Evolutionary conservation across 2,329 filamentous ascomycete species (phyloP).

Genomic region (Paramyrothecium roridum): DNA sequence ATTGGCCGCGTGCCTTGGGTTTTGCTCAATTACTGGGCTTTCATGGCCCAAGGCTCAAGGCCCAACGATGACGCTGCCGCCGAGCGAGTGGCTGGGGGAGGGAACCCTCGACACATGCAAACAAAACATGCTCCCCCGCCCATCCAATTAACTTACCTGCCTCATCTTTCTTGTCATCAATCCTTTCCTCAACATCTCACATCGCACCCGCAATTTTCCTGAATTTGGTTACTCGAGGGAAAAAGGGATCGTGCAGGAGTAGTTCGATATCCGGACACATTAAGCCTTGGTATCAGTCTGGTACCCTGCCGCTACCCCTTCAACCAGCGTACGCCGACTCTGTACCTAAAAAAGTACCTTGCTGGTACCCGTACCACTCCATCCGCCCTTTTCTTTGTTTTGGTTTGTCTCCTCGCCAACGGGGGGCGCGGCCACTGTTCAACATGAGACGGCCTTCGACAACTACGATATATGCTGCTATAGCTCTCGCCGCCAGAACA

Average conservation of each 20-base stretch:
- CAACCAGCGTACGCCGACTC: no score
- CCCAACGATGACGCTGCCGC: no score
- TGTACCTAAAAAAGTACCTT: no score
- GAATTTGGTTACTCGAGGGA: background rate
- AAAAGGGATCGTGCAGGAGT: conserved; percentile 1
- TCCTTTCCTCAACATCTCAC: background rate
- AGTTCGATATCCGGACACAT: conserved; percentile 2
- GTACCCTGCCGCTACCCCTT: no score
- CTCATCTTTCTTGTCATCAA: background rate
- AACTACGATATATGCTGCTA: conserved; percentile 12
- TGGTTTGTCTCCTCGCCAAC: conserved; percentile 2
- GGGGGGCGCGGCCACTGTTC: background rate
- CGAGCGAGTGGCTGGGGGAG: no score
- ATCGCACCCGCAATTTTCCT: background rate
- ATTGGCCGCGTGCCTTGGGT: no score
- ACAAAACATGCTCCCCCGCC: background rate
- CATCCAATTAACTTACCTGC: background rate
- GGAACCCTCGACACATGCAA: no score
- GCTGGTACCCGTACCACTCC: no score
- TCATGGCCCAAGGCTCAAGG: no score
- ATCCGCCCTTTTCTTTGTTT: conserved; percentile 5
- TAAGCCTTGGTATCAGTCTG: no score
- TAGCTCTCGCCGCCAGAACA: conserved; percentile 17
- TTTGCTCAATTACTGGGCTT: no score
- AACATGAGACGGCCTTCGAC: conserved; percentile 17